Base-by-base conservation (phyloP, 495 filamentous ascomycete genomes). In the Lindgomyces ingoldianus region DNA sequence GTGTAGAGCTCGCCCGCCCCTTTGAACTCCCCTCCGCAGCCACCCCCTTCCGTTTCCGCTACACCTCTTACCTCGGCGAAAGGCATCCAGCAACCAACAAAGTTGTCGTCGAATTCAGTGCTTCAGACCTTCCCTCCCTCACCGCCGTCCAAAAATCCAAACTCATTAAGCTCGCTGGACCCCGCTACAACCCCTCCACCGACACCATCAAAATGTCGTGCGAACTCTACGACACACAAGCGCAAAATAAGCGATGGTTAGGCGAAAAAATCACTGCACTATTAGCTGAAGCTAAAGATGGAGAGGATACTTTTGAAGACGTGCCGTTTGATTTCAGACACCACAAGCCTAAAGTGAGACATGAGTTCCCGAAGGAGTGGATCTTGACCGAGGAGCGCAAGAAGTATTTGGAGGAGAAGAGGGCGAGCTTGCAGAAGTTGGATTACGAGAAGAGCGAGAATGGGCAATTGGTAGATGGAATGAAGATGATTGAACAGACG, bases 21-120 rank as follows among this genome's bases (percentile, higher is more conserved):
- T 98, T 96, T 77, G 78, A 80, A 33, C 88, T 87, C 3, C 90
- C 92, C 12, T 74, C 84, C 48, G 74, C 76, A 48, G 79, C 87
- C 49, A 81, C 89, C 65, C 79, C 83, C 6, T 83, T 98, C 52
- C 88, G 94, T 64, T 98, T 97, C 82, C 87, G 94, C 70, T 96
- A 96, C 78, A 98, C 95, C n/a, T 90, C 87, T 48, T 97, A 97
- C 76, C 85, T 98, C 83, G 95, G 95, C 64, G 94, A 98, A 76
- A 75, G 86, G 54, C 95, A 98, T 75, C 93, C 95, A 0, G 91
- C 92, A 12, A 88, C 91, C 73, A 83, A 85, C 55, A 98, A 98
- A 78, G 91, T 98, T 26, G 93, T 97, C 4, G 84, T 97, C 26
- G 91, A 96, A 74, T 94, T 98, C 70, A 82, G 79, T 63, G 85